These are phyloP conservation scores for Colletotrichum sp. DNA, from an alignment of 2,329 filamentous ascomycete species.

Conservation along the genomic window DNA sequence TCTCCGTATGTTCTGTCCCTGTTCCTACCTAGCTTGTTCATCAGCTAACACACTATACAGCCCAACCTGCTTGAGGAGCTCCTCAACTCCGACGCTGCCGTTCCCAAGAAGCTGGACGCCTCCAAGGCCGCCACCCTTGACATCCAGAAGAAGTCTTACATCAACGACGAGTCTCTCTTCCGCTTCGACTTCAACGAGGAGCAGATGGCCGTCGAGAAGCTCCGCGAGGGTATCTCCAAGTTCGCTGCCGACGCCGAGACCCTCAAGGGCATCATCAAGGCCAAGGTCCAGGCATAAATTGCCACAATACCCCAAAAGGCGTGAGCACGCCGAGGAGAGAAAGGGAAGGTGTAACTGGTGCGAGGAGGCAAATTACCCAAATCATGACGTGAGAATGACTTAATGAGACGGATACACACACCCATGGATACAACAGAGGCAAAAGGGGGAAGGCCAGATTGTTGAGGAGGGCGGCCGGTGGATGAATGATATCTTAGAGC, in stretches of 20 bases:
- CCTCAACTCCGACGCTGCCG: slow-evolving; percentile 78
- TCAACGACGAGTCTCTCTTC: slow-evolving; percentile 88
- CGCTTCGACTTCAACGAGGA: slow-evolving; percentile 99
- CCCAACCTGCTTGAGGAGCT: slow-evolving; percentile 95
- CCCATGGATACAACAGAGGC: neutral
- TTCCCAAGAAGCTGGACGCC: slow-evolving; percentile 93
- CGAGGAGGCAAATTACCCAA: slow-evolving; percentile 12
- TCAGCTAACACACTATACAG: slow-evolving; percentile 42
- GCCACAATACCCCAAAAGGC: neutral
- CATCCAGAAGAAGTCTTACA: slow-evolving; percentile 89
- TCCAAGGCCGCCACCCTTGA: slow-evolving; percentile 68
- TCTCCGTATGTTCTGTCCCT: slow-evolving; percentile 69
- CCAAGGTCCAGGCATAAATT: slow-evolving; percentile 71
- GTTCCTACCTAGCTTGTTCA: neutral
- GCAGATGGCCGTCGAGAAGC: slow-evolving; percentile 99
- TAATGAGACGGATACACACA: slow-evolving; percentile 14
- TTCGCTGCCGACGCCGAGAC: slow-evolving; percentile 95
- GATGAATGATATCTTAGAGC: neutral
- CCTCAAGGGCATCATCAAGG: slow-evolving; percentile 88
- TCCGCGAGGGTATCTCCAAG: slow-evolving; percentile 98
- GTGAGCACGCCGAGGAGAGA: neutral
- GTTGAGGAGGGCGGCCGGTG: neutral
- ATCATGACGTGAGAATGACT: slow-evolving; percentile 21
- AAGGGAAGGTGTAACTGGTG: neutral
- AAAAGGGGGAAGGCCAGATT: neutral